Evolutionary conservation across 768 basidiomycete genomes (phyloP), one percentile per base, ranked within the genome.

Genomic region (Suillus lakei): DNA sequence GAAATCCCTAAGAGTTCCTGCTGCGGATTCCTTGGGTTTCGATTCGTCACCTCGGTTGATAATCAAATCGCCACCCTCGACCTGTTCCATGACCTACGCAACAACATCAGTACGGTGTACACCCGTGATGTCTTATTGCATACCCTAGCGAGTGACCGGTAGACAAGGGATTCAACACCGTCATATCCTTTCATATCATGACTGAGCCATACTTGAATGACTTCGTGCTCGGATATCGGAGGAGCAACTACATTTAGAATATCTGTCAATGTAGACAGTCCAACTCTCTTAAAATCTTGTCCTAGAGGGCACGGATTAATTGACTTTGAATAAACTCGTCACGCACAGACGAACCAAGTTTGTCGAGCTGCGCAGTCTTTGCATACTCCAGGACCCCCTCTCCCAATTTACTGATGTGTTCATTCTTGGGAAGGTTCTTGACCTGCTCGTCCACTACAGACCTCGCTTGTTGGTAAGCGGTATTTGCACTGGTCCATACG

Each of bases 141-240:
- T 68, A 96, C 95, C 76, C 91, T 85, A 26, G 93, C 80, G 51
- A 98, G 82, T 3, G 93, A 91, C 28, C 91, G 88, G 79, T 98
- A 99, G 30, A 96, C 93, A n/a, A 99, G 85, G 13, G 90, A 85
- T 79, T 99, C 97, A 50, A 99, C 86, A 8, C 98, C 98, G 64
- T 96, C 95, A 74, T 97, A 98, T 21, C 98, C 98, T 68, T 86
- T 84, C 96, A 99, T 96, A 69, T 98, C 96, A 79, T 99, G 96
- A 72, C 91, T 92, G 44, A 99, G 80, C 91, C 93, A 95, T 9
- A 99, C 90, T 75, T 98, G 89, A 68, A 99, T 96, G 18, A 98
- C 95, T 78, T 99, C 98, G 74, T 99, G 97, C 76, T 97, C 96
- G 30, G 96, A 93, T 71, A 99, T 99, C 15, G 98, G 98, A 48